Percentiles rank a stretch among this genome's conserved stretches.
phyloP scores from a whole-genome alignment of 2,329 filamentous ascomycete species.

The Chalara sp. region DNA sequence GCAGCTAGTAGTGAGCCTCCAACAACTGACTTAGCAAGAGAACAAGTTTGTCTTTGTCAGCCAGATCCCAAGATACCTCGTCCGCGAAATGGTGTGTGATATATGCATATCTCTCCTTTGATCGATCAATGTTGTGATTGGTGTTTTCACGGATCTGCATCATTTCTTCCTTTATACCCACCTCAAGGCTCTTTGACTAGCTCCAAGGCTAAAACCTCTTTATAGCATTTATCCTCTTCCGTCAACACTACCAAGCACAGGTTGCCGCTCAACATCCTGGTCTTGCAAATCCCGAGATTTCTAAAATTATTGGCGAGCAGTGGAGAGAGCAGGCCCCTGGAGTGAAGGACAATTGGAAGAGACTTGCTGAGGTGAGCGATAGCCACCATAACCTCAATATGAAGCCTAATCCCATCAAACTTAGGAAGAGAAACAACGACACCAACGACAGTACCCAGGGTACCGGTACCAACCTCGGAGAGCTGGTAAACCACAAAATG shows the following conservation, averaged over 20 bases:
- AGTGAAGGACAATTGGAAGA: slow-evolving; percentile 80
- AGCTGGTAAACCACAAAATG: slow-evolving; percentile 21
- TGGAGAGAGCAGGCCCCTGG: slow-evolving; percentile 74
- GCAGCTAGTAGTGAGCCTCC: slow-evolving; percentile 16
- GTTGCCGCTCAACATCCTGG: slow-evolving; percentile 81
- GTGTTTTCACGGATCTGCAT: slow-evolving; percentile 6
- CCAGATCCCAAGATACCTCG: slow-evolving; percentile 65
- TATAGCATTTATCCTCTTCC: slow-evolving; percentile 93
- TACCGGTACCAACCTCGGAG: slow-evolving; percentile 80
- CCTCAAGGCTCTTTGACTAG: slow-evolving; percentile 16
- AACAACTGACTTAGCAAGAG: slow-evolving; percentile 18
- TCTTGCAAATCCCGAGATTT: slow-evolving; percentile 90
- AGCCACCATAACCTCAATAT: neutral
- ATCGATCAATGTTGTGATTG: slow-evolving; percentile 13
- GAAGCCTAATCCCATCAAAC: neutral
- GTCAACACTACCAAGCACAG: slow-evolving; percentile 80
- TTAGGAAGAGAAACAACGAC: slow-evolving; percentile 80
- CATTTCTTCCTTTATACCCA: slow-evolving; percentile 13
- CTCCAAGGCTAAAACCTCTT: slow-evolving; percentile 25
- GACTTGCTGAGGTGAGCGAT: slow-evolving; percentile 64
- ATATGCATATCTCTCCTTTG: slow-evolving; percentile 13
- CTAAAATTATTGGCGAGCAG: slow-evolving; percentile 86
- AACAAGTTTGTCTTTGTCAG: slow-evolving; percentile 60
- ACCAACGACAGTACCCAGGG: slow-evolving; percentile 83
- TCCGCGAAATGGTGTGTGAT: slow-evolving; percentile 60